These are phyloP conservation scores for Pythium aquatile DNA, from an alignment of 352 stramenopile species.

Conservation along the genomic window DNA sequence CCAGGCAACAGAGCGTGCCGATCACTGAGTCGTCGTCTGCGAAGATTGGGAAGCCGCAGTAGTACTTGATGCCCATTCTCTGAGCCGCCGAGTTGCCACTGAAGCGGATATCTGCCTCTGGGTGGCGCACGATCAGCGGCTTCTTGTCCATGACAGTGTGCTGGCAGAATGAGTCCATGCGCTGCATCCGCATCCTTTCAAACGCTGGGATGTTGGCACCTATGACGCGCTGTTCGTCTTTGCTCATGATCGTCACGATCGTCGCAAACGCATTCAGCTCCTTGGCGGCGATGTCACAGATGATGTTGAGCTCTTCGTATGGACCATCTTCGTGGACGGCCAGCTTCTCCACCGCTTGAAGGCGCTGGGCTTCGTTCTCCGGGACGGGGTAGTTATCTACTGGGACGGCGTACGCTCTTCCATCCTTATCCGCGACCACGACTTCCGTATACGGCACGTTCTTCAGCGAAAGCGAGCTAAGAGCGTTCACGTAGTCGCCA, in stretches of 20 bases:
- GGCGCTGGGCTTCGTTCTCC: constrained; percentile 39
- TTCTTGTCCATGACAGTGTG: constrained; percentile 54
- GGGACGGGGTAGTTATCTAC: constrained; percentile 10
- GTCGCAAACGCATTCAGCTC: constrained; percentile 38
- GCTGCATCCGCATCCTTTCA: constrained; percentile 34
- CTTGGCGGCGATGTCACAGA: constrained; percentile 54
- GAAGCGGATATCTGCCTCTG: constrained; percentile 61
- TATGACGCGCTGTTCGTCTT: constrained; percentile 47
- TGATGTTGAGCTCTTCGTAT: constrained; percentile 55
- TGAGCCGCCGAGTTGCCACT: constrained; percentile 26
- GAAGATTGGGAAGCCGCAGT: constrained; percentile 67
- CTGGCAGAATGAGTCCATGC: constrained; percentile 54
- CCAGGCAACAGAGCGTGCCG: constrained; percentile 48
- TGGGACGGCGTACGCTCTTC: constrained; percentile 1
- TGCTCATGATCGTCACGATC: constrained; percentile 49
- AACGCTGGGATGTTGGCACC: constrained; percentile 41
- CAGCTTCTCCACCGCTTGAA: constrained; percentile 39
- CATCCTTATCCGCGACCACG: background rate
- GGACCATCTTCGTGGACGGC: constrained; percentile 29
- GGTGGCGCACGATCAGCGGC: constrained; percentile 55
- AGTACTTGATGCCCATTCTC: constrained; percentile 50
- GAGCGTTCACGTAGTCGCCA: constrained; percentile 1
- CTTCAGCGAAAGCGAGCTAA: background rate
- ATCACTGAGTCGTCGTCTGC: constrained; percentile 30
- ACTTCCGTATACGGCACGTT: background rate